A percentile compares a stretch with the other conserved stretches of the same genome.
Evolutionary conservation across 345 rosid species (phyloP).

Genomic region (Psidium friedrichsthalianum): DNA sequence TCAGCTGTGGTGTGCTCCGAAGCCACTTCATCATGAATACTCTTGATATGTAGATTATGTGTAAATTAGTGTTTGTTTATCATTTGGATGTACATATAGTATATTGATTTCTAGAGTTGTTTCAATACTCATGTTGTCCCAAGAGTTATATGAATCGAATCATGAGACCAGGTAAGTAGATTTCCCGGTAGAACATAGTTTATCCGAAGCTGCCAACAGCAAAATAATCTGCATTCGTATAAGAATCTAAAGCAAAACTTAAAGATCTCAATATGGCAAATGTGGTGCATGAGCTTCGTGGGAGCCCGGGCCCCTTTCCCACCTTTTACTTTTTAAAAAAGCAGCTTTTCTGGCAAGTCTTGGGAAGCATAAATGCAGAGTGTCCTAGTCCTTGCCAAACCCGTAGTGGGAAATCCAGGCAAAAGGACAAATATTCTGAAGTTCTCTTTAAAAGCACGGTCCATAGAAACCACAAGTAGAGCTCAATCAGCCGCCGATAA

Average conservation of each 20-base stretch:
- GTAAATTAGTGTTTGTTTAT: neutral
- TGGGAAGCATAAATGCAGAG: neutral
- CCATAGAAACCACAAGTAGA: neutral
- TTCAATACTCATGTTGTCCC: neutral
- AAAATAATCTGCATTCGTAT: neutral
- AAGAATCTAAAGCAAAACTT: neutral
- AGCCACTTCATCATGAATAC: neutral
- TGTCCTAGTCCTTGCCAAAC: neutral
- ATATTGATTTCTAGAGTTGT: neutral
- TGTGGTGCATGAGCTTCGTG: neutral
- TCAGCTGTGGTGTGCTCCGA: neutral
- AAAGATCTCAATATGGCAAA: neutral
- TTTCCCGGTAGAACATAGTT: neutral
- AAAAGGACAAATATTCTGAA: neutral
- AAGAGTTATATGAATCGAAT: neutral
- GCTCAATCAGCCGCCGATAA: neutral
- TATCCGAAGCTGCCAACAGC: neutral
- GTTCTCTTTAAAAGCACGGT: neutral
- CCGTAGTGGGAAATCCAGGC: neutral
- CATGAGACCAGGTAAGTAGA: neutral
- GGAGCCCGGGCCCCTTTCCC: neutral
- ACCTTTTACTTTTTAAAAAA: neutral
- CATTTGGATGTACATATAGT: neutral
- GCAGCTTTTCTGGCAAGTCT: neutral
- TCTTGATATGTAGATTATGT: neutral